A percentile compares a stretch with the other conserved stretches of the same genome.
Conservation (phyloP, 225 moss, liverwort and hornwort genomes). For the Lunularia cruciata region DNA sequence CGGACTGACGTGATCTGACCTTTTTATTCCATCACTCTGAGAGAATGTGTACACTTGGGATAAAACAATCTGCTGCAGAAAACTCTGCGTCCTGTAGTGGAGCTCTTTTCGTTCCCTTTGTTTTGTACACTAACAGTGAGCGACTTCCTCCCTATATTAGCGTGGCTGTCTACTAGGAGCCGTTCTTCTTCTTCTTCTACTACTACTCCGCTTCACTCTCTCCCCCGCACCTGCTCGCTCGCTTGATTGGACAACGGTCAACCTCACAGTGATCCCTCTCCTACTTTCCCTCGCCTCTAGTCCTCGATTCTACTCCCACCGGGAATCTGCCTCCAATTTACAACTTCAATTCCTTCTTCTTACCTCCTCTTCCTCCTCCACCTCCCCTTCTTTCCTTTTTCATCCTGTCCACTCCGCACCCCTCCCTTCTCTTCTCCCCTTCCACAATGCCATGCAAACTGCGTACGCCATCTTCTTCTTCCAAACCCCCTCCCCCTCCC, state of each 20-base stretch:
- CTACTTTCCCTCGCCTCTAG: background rate
- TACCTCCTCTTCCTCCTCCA: background rate
- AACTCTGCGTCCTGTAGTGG: conserved; percentile 1
- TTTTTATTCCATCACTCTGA: background rate
- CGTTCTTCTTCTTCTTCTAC: too few species aligned
- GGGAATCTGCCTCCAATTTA: background rate
- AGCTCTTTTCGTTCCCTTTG: background rate
- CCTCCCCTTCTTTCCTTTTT: too few species aligned
- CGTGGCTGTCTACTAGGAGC: too few species aligned
- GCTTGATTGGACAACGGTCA: conserved; percentile 10
- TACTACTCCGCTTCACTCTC: background rate
- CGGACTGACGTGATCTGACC: conserved; percentile 8
- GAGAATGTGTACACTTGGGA: conserved; percentile 1
- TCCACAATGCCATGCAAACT: conserved; percentile 1
- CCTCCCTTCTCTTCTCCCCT: too few species aligned
- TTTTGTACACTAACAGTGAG: conserved; percentile 4
- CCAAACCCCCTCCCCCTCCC: background rate
- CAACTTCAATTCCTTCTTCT: background rate
- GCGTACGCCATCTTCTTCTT: background rate
- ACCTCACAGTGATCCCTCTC: conserved; percentile 1
- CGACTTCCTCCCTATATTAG: conserved; percentile 1
- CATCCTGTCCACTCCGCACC: too few species aligned
- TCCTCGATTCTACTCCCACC: background rate
- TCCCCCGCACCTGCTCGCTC: background rate
- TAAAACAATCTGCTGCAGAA: conserved; percentile 7